A percentile compares a stretch with the other conserved stretches of the same genome.
phyloP scores from a whole-genome alignment of 2,329 filamentous ascomycete genomes.

The Phialemoniopsis sp. region DNA sequence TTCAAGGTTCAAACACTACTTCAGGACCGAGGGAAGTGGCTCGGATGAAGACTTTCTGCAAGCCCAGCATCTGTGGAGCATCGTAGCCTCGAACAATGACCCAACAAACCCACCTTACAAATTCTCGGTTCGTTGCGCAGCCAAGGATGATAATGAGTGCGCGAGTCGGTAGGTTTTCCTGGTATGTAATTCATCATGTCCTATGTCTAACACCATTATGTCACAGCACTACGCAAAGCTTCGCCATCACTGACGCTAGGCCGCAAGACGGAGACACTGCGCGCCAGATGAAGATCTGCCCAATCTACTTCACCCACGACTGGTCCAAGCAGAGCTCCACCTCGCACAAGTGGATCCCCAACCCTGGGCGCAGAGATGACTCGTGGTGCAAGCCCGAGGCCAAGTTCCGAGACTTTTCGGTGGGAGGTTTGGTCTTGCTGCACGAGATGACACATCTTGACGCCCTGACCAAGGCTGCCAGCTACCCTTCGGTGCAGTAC shows the following conservation, averaged over 20 bases:
- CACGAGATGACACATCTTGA: slow-evolving; percentile 9
- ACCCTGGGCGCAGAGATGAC: background rate
- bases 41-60: background rate
- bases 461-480: slow-evolving; percentile 1
- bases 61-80: slow-evolving; percentile 2
- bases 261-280: slow-evolving; percentile 4
- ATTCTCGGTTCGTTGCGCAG: slow-evolving; percentile 5
- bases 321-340: slow-evolving; percentile 2
- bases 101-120: slow-evolving; percentile 1
- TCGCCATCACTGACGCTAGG: slow-evolving; percentile 5
- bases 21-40: slow-evolving; percentile 2
- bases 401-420: slow-evolving; percentile 6
- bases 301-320: slow-evolving; percentile 6
- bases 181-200: too few relatives aligned
- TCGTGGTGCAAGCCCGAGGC: slow-evolving; percentile 4
- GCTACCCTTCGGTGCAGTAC: slow-evolving; percentile 3
- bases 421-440: slow-evolving; percentile 4
- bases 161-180: slow-evolving; percentile 1
- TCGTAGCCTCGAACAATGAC: slow-evolving; percentile 2
- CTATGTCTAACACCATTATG: background rate
- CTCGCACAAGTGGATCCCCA: slow-evolving; percentile 1
- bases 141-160: slow-evolving; percentile 5
- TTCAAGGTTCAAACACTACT: slow-evolving; percentile 4
- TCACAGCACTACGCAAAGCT: slow-evolving; percentile 4
- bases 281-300: slow-evolving; percentile 7